phyloP scores from a whole-genome alignment of 345 rosid species.

The Brassica carinata region DNA sequence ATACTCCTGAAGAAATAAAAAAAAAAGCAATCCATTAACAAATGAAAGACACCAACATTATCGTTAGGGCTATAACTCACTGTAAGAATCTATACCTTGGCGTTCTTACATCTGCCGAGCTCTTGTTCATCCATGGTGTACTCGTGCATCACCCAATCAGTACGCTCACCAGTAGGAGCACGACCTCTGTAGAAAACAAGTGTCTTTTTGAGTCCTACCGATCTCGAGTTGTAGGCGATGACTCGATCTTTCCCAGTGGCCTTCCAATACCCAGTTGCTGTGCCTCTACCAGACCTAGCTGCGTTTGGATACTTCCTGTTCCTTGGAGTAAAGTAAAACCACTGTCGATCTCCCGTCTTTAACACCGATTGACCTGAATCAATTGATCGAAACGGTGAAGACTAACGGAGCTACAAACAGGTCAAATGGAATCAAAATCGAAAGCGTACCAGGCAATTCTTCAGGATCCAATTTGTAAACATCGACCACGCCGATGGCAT shows the following conservation, averaged over 20 bases:
- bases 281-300: constrained; percentile 73
- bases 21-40: background rate
- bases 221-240: constrained; percentile 52
- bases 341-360: constrained; percentile 82
- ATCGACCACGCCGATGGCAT: constrained; percentile 68
- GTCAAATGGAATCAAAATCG: background rate
- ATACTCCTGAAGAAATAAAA: constrained; percentile 55
- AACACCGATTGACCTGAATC: constrained; percentile 51
- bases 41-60: background rate
- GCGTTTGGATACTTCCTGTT: constrained; percentile 89
- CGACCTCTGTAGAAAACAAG: constrained; percentile 77
- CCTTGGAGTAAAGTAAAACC: constrained; percentile 88
- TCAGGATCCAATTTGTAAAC: constrained; percentile 87
- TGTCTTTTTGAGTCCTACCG: constrained; percentile 80
- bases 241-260: constrained; percentile 81
- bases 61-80: too few species aligned
- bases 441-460: constrained; percentile 69
- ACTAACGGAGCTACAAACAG: too few species aligned
- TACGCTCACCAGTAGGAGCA: constrained; percentile 74
- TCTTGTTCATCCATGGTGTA: constrained; percentile 80
- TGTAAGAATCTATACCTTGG: constrained; percentile 37
- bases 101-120: constrained; percentile 63
- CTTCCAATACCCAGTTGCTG: constrained; percentile 84
- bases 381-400: background rate
- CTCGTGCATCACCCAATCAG: constrained; percentile 98